Conservation (phyloP, 2,329 filamentous ascomycete genomes). For the Helminthosporium solani region DNA sequence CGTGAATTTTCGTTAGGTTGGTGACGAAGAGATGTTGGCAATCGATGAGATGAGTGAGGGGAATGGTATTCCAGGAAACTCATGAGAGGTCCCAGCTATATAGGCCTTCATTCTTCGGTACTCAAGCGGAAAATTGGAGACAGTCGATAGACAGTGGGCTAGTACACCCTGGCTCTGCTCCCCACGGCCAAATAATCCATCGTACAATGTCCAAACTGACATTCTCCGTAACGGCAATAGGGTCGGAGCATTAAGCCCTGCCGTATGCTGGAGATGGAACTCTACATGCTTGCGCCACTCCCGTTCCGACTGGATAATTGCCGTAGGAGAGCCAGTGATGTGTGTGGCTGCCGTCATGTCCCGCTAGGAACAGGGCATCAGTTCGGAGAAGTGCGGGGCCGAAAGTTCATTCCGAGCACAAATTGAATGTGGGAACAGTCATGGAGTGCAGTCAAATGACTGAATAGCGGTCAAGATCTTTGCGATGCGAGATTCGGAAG, state of each 20-base stretch:
- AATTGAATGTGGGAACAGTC: neutral
- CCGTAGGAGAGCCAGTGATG: conserved; percentile 35
- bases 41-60: conserved; percentile 14
- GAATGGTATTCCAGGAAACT: conserved; percentile 21
- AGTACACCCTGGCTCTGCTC: conserved; percentile 14
- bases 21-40: conserved; percentile 4
- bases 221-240: conserved; percentile 27
- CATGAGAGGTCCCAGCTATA: conserved; percentile 29
- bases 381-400: conserved; percentile 30
- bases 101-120: conserved; percentile 33
- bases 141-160: conserved; percentile 22
- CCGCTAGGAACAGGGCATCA: conserved; percentile 18
- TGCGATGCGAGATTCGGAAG: too few species aligned
- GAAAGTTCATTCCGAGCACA: conserved; percentile 8
- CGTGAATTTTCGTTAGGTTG: conserved; percentile 15
- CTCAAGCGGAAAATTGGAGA: conserved; percentile 31
- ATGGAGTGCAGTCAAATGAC: too few species aligned
- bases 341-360: conserved; percentile 12
- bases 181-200: conserved; percentile 24
- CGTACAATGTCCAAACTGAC: conserved; percentile 14
- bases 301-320: conserved; percentile 23
- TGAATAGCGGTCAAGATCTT: too few species aligned
- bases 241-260: conserved; percentile 27
- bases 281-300: conserved; percentile 23
- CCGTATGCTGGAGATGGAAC: conserved; percentile 33